These are phyloP conservation scores for Yarrowia osloensis DNA, from an alignment of 805 yeast genomes.

Conservation along the genomic window DNA sequence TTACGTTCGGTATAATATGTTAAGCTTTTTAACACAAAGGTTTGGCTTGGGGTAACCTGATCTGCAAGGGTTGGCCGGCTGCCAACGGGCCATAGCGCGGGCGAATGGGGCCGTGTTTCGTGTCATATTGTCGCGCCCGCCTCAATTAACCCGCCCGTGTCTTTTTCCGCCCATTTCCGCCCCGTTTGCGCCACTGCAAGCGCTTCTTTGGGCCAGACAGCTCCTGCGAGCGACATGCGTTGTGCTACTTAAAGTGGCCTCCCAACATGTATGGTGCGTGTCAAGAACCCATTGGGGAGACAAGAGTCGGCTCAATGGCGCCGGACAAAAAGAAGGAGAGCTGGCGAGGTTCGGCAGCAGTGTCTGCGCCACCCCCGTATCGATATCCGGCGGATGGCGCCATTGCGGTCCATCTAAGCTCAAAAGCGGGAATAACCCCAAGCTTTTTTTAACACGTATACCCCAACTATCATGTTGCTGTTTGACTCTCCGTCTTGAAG, in stretches of 20 bases:
- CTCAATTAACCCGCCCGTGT: background rate
- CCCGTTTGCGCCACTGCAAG: background rate
- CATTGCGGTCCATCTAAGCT: too few species aligned
- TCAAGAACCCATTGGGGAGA: background rate
- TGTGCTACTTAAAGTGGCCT: constrained; percentile 27
- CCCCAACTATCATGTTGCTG: constrained; percentile 15
- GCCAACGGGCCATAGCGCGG: background rate
- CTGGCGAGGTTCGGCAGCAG: too few species aligned
- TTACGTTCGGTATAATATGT: constrained; percentile 23
- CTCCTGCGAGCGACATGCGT: background rate
- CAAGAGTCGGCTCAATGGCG: constrained; percentile 12
- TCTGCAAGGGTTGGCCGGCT: background rate
- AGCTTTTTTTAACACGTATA: background rate
- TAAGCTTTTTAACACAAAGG: constrained; percentile 23
- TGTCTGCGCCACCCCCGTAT: too few species aligned
- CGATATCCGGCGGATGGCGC: too few species aligned
- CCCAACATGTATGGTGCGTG: background rate
- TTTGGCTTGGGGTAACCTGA: constrained; percentile 25
- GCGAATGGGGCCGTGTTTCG: background rate
- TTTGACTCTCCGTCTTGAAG: background rate
- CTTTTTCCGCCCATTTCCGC: background rate
- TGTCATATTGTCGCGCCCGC: background rate
- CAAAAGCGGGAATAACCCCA: too few species aligned
- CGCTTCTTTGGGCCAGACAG: background rate
- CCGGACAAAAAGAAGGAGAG: too few species aligned